phyloP scores from a whole-genome alignment of 495 filamentous ascomycete genomes.

The Neurospora discreta region DNA sequence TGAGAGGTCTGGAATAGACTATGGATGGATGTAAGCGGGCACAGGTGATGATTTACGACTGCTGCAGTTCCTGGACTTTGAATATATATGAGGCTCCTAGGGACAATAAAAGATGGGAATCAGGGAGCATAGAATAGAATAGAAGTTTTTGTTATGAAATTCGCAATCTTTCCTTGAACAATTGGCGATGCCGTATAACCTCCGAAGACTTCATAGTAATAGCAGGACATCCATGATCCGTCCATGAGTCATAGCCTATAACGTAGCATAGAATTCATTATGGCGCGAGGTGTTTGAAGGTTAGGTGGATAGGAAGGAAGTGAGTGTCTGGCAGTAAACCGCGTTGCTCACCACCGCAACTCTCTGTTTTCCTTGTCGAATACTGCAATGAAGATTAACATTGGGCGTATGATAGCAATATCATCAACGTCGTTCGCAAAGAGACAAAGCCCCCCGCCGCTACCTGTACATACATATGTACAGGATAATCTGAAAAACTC shows the following conservation, averaged over 20 bases:
- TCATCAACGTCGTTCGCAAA: background rate
- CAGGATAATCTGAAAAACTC: background rate
- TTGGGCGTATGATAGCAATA: background rate
- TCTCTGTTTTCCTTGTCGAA: background rate
- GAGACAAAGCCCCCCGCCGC: background rate
- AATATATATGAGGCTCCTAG: background rate
- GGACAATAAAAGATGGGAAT: background rate
- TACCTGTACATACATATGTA: background rate
- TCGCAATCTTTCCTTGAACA: background rate
- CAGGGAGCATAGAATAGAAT: background rate
- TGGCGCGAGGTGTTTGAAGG: no score
- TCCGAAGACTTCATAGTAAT: no score
- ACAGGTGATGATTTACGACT: background rate
- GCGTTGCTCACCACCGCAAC: no score
- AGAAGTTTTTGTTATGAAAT: background rate
- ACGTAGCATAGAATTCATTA: no score
- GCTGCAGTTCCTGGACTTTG: background rate
- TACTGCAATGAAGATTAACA: background rate
- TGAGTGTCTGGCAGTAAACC: background rate
- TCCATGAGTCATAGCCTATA: no score
- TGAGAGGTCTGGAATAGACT: background rate
- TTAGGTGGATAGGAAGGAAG: background rate
- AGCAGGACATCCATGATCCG: no score
- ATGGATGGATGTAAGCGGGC: background rate
- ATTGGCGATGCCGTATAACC: background rate